Percentiles rank a stretch among this genome's conserved stretches.
Evolutionary conservation across 2,329 filamentous ascomycete species (phyloP).

Genomic region (Fusarium musae): DNA sequence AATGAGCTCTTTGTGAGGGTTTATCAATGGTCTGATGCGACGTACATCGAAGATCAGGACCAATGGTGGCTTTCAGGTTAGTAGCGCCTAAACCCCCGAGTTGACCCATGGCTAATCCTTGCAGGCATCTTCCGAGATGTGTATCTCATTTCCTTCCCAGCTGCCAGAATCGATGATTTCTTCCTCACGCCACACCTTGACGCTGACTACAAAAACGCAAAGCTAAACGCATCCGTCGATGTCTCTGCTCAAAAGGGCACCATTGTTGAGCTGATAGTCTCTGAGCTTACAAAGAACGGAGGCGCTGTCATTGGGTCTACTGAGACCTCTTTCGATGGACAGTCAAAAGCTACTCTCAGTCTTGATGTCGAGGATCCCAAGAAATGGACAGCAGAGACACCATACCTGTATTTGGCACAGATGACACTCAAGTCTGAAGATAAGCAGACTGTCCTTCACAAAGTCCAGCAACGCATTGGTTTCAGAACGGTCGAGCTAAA

Average conservation of each 20-base stretch:
- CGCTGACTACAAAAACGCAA: constrained; percentile 60
- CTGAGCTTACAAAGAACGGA: constrained; percentile 48
- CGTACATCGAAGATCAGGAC: constrained; percentile 77
- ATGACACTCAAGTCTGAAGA: constrained; percentile 58
- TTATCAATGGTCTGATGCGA: constrained; percentile 76
- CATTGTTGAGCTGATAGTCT: constrained; percentile 56
- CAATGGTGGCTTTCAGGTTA: constrained; percentile 74
- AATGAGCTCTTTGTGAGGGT: constrained; percentile 73
- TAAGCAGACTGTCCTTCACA: constrained; percentile 49
- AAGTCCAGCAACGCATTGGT: constrained; percentile 66
- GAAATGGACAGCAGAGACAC: constrained; percentile 77
- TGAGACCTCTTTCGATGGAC: constrained; percentile 41
- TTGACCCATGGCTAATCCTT: constrained; percentile 36
- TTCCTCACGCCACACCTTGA: constrained; percentile 68
- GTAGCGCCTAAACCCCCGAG: too few species aligned
- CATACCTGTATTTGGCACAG: constrained; percentile 69
- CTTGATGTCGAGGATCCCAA: constrained; percentile 62
- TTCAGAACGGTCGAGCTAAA: constrained; percentile 74
- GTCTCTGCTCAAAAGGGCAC: constrained; percentile 50
- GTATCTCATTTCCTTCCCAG: constrained; percentile 67
- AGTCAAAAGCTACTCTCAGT: constrained; percentile 52
- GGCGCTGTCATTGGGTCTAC: constrained; percentile 50
- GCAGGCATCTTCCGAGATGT: constrained; percentile 74
- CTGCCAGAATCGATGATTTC: constrained; percentile 66
- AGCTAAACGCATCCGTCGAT: constrained; percentile 57